phyloP scores from a whole-genome alignment of 2,329 filamentous ascomycete genomes.

The Verticillium alfalfae region DNA sequence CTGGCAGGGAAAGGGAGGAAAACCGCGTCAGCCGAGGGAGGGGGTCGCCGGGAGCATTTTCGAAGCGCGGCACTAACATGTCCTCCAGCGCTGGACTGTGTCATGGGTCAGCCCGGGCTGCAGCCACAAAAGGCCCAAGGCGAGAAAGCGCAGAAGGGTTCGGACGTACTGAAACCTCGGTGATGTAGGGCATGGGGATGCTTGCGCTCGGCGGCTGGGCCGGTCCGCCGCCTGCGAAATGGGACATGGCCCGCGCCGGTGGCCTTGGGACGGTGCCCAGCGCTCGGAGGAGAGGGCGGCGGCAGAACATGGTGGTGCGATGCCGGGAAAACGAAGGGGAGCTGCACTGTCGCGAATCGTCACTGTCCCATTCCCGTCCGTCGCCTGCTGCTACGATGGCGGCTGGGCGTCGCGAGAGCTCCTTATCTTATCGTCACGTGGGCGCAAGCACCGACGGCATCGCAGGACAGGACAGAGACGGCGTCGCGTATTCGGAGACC shows the following conservation, averaged over 20 bases:
- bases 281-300: slow-evolving; percentile 24
- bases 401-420: background rate
- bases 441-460: too few species aligned
- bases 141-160: background rate
- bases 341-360: background rate
- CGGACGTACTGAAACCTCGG: slow-evolving; percentile 42
- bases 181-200: slow-evolving; percentile 57
- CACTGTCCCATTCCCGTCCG: background rate
- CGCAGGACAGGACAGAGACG: too few species aligned
- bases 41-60: slow-evolving; percentile 5
- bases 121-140: too few species aligned
- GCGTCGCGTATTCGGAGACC: background rate
- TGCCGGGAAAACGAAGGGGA: too few species aligned
- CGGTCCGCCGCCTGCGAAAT: slow-evolving; percentile 26
- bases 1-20: slow-evolving; percentile 29
- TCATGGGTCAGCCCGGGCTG: slow-evolving; percentile 15
- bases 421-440: background rate
- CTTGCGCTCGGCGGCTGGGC: slow-evolving; percentile 20
- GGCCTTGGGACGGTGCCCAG: slow-evolving; percentile 26
- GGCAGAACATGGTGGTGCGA: slow-evolving; percentile 25
- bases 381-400: background rate
- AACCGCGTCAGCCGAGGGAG: slow-evolving; percentile 1
- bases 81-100: slow-evolving; percentile 70
- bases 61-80: slow-evolving; percentile 54
- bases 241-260: slow-evolving; percentile 35